Conservation (phyloP, 192 early-diverging fungal genomes). For the Coemansia erecta region DNA sequence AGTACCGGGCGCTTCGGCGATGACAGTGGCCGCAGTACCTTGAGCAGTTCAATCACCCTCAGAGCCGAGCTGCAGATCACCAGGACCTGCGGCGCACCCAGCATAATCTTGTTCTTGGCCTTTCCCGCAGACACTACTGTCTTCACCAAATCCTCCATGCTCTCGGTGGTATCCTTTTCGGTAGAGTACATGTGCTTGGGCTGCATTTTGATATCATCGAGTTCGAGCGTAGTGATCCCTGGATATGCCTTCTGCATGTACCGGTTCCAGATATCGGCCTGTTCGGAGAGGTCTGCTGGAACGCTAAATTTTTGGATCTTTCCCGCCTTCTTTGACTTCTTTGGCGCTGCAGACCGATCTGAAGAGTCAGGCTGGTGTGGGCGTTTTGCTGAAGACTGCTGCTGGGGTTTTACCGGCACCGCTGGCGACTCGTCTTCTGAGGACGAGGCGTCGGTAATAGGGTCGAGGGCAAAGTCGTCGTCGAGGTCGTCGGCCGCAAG, state of each 20-base stretch:
- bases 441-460: background rate
- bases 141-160: slow-evolving; percentile 25
- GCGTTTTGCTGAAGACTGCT: slow-evolving; percentile 13
- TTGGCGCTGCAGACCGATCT: background rate
- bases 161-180: background rate
- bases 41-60: slow-evolving; percentile 44
- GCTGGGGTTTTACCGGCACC: background rate
- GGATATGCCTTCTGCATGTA: slow-evolving; percentile 47
- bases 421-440: background rate
- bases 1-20: slow-evolving; percentile 20
- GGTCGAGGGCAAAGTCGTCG: slow-evolving; percentile 49
- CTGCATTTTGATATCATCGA: slow-evolving; percentile 23
- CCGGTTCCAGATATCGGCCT: slow-evolving; percentile 39
- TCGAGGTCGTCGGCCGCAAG: slow-evolving; percentile 35
- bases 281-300: slow-evolving; percentile 17
- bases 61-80: slow-evolving; percentile 47
- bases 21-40: slow-evolving; percentile 20
- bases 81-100: slow-evolving; percentile 43
- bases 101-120: slow-evolving; percentile 36
- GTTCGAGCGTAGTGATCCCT: slow-evolving; percentile 30
- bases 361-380: background rate
- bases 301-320: slow-evolving; percentile 13
- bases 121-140: slow-evolving; percentile 27
- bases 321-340: background rate
- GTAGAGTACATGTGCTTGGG: slow-evolving; percentile 25